A percentile compares a stretch with the other conserved stretches of the same genome.
These are phyloP conservation scores for Fraxinus platypoda DNA, from an alignment of 305 asterid species.

Conservation along the genomic window DNA sequence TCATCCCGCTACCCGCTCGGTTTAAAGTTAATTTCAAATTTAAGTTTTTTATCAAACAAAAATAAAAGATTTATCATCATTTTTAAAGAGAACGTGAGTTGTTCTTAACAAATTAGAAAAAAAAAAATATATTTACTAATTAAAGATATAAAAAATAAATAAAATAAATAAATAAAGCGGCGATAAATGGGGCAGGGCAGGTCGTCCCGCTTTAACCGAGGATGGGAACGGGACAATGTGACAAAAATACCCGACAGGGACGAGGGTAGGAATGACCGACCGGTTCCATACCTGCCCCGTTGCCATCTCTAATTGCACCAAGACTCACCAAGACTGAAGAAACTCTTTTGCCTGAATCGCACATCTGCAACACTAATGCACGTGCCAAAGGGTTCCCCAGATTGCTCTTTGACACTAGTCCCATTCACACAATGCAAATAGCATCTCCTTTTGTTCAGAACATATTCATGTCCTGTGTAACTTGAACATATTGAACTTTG, in stretches of 20 bases:
- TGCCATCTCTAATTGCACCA: neutral
- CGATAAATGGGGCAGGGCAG: no score
- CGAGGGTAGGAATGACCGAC: neutral
- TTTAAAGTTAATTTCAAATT: neutral
- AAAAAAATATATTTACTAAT: neutral
- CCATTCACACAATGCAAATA: neutral
- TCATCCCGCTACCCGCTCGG: neutral
- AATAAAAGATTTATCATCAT: no score
- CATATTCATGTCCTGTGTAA: neutral
- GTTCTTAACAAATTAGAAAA: neutral
- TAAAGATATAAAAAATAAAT: no score
- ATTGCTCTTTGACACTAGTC: neutral
- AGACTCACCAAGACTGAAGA: neutral
- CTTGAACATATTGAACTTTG: neutral
- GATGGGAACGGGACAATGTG: neutral
- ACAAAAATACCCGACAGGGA: neutral
- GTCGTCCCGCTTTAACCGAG: neutral
- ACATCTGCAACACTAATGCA: neutral
- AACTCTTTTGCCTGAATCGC: neutral
- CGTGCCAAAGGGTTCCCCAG: neutral
- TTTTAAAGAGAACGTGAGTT: no score
- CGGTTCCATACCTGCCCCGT: neutral
- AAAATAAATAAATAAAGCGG: no score
- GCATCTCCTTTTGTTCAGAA: neutral
- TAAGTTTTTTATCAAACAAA: no score